Percentiles rank a stretch among this genome's conserved stretches.
These are phyloP conservation scores for Epichloe uncinata DNA, from an alignment of 2,329 filamentous ascomycete species.

Conservation along the genomic window DNA sequence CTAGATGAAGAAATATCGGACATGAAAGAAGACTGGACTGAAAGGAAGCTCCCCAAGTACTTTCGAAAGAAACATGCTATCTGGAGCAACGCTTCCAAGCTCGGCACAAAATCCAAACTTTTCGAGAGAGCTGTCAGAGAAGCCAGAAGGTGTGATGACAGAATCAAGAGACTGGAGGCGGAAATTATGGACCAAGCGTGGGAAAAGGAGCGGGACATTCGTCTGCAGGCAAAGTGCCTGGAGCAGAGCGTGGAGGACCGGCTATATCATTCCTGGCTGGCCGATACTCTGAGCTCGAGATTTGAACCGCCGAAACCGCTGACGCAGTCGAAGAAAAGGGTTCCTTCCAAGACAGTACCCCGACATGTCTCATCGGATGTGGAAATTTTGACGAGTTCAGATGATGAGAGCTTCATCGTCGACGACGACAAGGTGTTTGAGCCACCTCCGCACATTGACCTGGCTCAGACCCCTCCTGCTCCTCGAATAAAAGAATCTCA, in stretches of 20 bases:
- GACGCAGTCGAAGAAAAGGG: slow-evolving; percentile 9
- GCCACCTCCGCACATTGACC: not conserved
- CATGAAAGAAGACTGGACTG: slow-evolving; percentile 42
- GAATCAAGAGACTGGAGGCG: slow-evolving; percentile 41
- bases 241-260: slow-evolving; percentile 52
- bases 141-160: slow-evolving; percentile 30
- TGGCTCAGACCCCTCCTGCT: not conserved
- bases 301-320: slow-evolving; percentile 24
- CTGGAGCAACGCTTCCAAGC: slow-evolving; percentile 45
- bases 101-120: slow-evolving; percentile 20
- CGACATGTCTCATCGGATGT: slow-evolving; percentile 20
- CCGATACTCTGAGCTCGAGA: slow-evolving; percentile 30
- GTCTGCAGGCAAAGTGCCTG: slow-evolving; percentile 42
- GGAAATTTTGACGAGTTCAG: slow-evolving; percentile 37
- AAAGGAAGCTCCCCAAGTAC: slow-evolving; percentile 41
- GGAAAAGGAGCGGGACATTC: slow-evolving; percentile 37
- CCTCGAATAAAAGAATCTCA: not conserved
- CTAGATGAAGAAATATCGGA: slow-evolving; percentile 41
- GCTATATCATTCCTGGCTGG: slow-evolving; percentile 37
- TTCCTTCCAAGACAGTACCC: slow-evolving; percentile 1
- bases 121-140: slow-evolving; percentile 30
- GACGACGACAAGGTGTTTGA: not conserved
- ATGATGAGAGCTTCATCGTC: slow-evolving; percentile 39
- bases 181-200: slow-evolving; percentile 42
- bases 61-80: slow-evolving; percentile 42